Base-by-base conservation (phyloP, 169 alveolate species). In the Plasmodium relictum region DNA sequence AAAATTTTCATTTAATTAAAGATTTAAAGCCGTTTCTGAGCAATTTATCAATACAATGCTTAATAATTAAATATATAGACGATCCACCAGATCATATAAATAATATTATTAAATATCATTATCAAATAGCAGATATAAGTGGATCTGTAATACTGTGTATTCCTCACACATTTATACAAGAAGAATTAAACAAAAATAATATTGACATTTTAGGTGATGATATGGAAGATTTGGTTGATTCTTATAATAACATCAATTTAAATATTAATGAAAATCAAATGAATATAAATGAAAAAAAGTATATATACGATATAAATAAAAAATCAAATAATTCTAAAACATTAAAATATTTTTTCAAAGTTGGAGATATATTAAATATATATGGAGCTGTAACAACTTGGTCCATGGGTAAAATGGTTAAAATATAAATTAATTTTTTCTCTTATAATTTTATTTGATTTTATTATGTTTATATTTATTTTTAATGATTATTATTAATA, bases 351-450 rank as follows among this genome's bases (percentile, higher is more conserved):
- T 45, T 92, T 58, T 86, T 94, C 65, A 87, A 92, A 42, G 92
- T 94, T 31, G 96, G 96, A 6, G 96, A 94, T 45, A 92, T 92
- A n/a, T 45, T 94, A n/a, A 83, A 76, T 58, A 68, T 94, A 14
- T 18, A 52, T 20, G 93, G 94, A 18, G 93, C 94, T 24, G 86
- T 62, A 31, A 94, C 96, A 16, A 87, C 94, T 2, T 94, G 96
- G 96, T 94, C 96, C 6, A 94, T 92, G 93, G 96, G 96, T 2
- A 93, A 92, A 85, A 83, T 94, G 94, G 96, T 93, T 41, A 18
- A 88, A 12, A 88, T 91, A 8, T 0, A 31, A 31, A 14, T 48
- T 48, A 48, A 48, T 48, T 9, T 48, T 14, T 48, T 48, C 58
- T 41, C 42, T 10, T 2, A 9, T 41, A 20, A 44, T 22, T n/a